phyloP scores from a whole-genome alignment of 495 filamentous ascomycete genomes.

The Extremus antarcticus region DNA sequence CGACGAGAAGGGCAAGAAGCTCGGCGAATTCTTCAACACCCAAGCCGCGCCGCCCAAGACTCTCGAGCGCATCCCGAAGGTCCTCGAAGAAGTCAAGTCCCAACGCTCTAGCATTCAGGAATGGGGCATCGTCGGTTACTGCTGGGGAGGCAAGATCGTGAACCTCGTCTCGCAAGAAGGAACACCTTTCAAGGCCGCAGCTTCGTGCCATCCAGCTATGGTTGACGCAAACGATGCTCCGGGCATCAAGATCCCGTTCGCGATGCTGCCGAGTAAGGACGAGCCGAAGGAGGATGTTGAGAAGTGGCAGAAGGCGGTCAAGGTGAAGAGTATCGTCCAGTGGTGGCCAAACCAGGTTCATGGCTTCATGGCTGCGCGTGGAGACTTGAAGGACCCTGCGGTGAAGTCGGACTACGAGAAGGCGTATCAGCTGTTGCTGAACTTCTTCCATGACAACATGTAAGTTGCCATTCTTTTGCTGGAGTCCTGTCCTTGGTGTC shows the following conservation, averaged over 20 bases:
- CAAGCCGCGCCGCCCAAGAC: conserved; percentile 53
- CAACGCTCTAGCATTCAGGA: conserved; percentile 48
- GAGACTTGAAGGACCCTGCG: conserved; percentile 52
- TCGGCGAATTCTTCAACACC: conserved; percentile 67
- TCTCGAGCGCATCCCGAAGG: conserved; percentile 50
- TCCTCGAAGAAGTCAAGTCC: conserved; percentile 45
- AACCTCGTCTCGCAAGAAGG: conserved; percentile 49
- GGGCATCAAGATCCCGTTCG: conserved; percentile 30
- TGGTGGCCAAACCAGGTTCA: conserved; percentile 74
- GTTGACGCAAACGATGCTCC: conserved; percentile 58
- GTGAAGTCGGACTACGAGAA: conserved; percentile 68
- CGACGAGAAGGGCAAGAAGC: conserved; percentile 63
- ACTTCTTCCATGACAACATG: conserved; percentile 66
- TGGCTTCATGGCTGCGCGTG: conserved; percentile 79
- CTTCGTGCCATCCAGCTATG: conserved; percentile 77
- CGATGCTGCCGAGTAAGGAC: conserved; percentile 34
- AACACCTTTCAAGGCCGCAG: conserved; percentile 56
- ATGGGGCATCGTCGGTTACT: conserved; percentile 86
- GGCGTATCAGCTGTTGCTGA: conserved; percentile 63
- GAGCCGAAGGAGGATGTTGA: conserved; percentile 57
- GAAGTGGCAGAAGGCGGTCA: conserved; percentile 57
- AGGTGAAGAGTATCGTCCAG: conserved; percentile 62
- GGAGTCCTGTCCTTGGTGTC: too few species aligned
- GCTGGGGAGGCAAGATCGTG: conserved; percentile 75
- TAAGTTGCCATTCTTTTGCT: too few species aligned